Evolutionary conservation across 768 basidiomycete genomes (phyloP), one percentile per base, ranked within the genome.

Genomic region (Lactarius akahatsu): DNA sequence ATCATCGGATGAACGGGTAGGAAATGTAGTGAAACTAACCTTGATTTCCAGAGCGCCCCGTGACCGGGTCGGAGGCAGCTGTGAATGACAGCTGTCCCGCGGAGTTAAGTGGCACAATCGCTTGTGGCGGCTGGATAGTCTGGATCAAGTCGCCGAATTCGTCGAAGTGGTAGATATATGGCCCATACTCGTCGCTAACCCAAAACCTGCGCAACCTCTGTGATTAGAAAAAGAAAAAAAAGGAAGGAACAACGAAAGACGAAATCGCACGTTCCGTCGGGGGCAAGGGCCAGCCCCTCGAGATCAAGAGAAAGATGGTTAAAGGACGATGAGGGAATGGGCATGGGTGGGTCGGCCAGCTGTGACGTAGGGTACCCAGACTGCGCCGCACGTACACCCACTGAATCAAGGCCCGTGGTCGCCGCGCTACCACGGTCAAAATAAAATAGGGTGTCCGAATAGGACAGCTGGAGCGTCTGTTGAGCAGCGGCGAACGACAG

Each of bases 141-240:
- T 83, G 79, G 26, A 87, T 73, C 7, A 89, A 75, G 2, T 79
- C 70, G 1, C 86, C 86, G 30, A 74, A 72, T 0, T 78, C 71
- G 0, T 79, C 74, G 73, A 83, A 83, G 18, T 78, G 80, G 74
- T 88, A 86, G 68, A 89, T 84, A 70, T 86, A 85, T 3, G 86
- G 85, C 1, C 86, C 88, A 69, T 89, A 89, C 75, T 89, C 88
- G 72, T 89, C 88, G 70, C 84, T 85, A 36, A 84, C 78, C 86
- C 85, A 88, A 74, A 80, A 86, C 0, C 85, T 86, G 55, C 38
- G n/a, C 55, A 38, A 45, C 9, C 20, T 4, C 59, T 32, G 28
- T 18, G 40, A 28, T 30, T 8, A 20, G 11, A 26, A 2, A 38
- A 13, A n/a, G n/a, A n/a, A 15, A 60, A 23, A 9, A 15, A 9